Base-by-base conservation (phyloP, 2,329 filamentous ascomycete species). In the Aspergillus bombycis region DNA sequence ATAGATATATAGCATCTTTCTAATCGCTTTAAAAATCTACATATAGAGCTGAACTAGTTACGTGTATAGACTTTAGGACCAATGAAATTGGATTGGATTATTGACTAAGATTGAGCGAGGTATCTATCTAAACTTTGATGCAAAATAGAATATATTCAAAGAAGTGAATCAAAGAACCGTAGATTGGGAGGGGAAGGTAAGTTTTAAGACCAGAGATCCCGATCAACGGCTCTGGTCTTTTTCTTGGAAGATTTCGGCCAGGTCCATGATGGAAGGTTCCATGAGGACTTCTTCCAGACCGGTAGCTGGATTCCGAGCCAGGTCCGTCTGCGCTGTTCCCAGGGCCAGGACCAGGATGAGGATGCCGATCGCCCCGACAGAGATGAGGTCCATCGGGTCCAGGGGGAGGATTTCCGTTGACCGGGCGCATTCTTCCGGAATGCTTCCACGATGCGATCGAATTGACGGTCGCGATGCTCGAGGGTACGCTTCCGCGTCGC, bases 371-470 rank as follows among this genome's bases (percentile, higher is more conserved):
- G 34, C 38, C 56, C 58, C 10, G 58, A 46, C 6, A 61, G 57
- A 21, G 58, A 36, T 0, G 62, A 56, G 4, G 21, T 57, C 67
- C 69, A 70, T 9, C 46, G 61, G 4, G 45, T 52, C 57, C 62
- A 60, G 2, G 43, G 34, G 16, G 60, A 59, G 43, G 26, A 45
- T 48, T 69, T 66, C 43, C 65, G 66, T 32, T 64, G 62, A 2
- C 63, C 60, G 8, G 30, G 23, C 0, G 65, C 70, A 32, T 77
- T 68, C 23, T 70, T 70, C 58, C 68, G 69, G 50, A 80, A 70
- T 1, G 68, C 65, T 38, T 77, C 70, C 10, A 80, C 62, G 30
- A 79, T 75, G 11, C 71, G 73, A 45, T 79, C 76, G 32, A 80
- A 74, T 36, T 78, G 71, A 36, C 64, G 71, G 6, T 78, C 77